phyloP scores from a whole-genome alignment of 176 grass and related monocot species.

The Oryza meyeriana region DNA sequence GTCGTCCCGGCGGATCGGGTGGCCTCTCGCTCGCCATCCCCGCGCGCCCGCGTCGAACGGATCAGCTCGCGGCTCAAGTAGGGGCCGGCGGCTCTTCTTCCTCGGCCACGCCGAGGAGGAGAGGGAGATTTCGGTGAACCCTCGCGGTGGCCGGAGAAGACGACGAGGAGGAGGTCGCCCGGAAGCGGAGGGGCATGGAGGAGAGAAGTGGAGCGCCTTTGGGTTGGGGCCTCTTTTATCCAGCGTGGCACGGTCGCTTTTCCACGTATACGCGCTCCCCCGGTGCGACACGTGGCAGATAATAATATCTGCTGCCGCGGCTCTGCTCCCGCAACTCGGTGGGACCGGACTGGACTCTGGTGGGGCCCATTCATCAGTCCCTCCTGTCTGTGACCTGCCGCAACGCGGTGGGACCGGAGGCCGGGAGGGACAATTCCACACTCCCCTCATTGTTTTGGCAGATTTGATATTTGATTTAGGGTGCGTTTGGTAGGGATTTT shows the following conservation, averaged over 20 bases:
- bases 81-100: too few relatives aligned
- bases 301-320: not conserved
- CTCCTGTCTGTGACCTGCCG: too few relatives aligned
- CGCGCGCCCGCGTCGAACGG: not conserved
- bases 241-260: conserved; percentile 42
- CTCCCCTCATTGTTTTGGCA: too few relatives aligned
- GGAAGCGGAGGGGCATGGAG: not conserved
- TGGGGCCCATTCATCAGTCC: too few relatives aligned
- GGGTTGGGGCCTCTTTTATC: conserved; percentile 30
- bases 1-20: not conserved
- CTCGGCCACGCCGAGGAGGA: too few relatives aligned
- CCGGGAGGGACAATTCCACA: too few relatives aligned
- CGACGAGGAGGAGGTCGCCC: too few relatives aligned
- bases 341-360: too few relatives aligned
- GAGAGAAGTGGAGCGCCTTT: not conserved
- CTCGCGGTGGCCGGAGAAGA: not conserved
- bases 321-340: too few relatives aligned
- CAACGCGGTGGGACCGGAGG: too few relatives aligned
- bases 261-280: conserved; percentile 28
- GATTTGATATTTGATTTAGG: too few relatives aligned
- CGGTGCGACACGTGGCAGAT: conserved; percentile 2
- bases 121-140: not conserved
- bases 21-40: not conserved
- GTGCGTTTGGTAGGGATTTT: too few relatives aligned
- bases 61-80: not conserved